Evolutionary conservation across 768 basidiomycete species (phyloP), one percentile per base, ranked within the genome.

Genomic region (Auricularia auricula-judae): DNA sequence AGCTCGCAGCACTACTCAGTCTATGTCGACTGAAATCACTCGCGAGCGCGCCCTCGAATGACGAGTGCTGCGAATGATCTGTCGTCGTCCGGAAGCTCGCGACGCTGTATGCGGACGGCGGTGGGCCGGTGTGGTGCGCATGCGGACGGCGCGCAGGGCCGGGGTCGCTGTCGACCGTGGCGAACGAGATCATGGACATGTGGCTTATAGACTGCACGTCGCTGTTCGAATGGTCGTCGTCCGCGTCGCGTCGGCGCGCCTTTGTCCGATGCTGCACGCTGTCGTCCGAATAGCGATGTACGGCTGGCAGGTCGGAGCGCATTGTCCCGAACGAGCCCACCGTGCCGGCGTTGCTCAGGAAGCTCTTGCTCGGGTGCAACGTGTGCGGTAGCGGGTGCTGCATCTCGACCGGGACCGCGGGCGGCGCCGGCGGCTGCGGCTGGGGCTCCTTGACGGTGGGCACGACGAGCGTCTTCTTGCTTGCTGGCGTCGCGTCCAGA

Each of bases 151-250:
- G 82, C 59, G 82, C 76, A 7, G 90, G 91, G 0, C 91, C 91
- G 61, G 91, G 91, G 71, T 93, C 91, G 68, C 89, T 91, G 71
- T 92, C 90, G 62, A 90, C 88, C 3, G 91, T 89, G 33, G 86
- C 84, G 70, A 89, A 89, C 21, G 91, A 93, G 69, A 89, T 84
- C 39, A 84, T 82, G 4, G 90, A 92, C 79, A 88, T 82, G 64
- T 84, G 84, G 51, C 86, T 82, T 63, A 85, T 77, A 72, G 86
- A 89, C 68, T 88, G 88, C 36, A 93, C 79, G 68, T 93, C 93
- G 59, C 89, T 91, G 83, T 92, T 89, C 36, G 93, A 94, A 71
- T 89, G 91, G 70, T 93, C 92, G 71, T 93, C 93, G 75, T 95
- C 93, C 68, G 82, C 88, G 70, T 93, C 90, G 72, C 89, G 78